Conservation (phyloP, 1,284 basidiomycete species). For the Cryptococcus floricola region DNA sequence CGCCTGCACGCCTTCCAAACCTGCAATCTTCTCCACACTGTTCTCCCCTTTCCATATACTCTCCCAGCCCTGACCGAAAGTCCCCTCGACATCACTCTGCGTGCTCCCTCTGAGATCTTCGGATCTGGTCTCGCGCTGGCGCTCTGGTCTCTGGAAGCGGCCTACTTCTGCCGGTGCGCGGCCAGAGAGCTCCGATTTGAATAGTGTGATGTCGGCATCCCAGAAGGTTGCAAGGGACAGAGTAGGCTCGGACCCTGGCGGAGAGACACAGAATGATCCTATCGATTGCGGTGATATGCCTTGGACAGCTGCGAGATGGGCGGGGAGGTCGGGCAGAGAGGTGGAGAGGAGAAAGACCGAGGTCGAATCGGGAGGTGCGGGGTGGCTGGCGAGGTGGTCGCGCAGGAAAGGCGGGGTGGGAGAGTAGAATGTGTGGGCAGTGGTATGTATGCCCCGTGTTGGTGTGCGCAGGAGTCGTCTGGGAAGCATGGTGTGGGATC, state of each 20-base stretch:
- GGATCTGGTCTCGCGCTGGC: conserved; percentile 4
- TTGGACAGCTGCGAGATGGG: conserved; percentile 21
- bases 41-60: conserved; percentile 21
- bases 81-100: conserved; percentile 29
- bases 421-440: conserved; percentile 28
- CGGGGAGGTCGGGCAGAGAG: conserved; percentile 19
- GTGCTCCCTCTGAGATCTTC: conserved; percentile 35
- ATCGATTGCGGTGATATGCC: conserved; percentile 17
- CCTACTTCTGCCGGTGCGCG: conserved; percentile 40
- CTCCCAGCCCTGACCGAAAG: conserved; percentile 23
- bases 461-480: neutral
- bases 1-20: conserved; percentile 23
- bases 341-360: conserved; percentile 37
- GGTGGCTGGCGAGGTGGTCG: conserved; percentile 8
- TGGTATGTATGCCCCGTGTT: conserved; percentile 7
- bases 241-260: conserved; percentile 19
- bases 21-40: conserved; percentile 15
- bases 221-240: conserved; percentile 35
- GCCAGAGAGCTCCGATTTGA: conserved; percentile 23
- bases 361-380: conserved; percentile 8
- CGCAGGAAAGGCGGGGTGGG: conserved; percentile 20
- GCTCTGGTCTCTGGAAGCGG: conserved; percentile 33
- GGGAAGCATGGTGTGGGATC: neutral
- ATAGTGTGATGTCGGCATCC: conserved; percentile 9
- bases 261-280: conserved; percentile 29